These are phyloP conservation scores for Penicillium sp. DNA, from an alignment of 2,329 filamentous ascomycete genomes.

Conservation along the genomic window DNA sequence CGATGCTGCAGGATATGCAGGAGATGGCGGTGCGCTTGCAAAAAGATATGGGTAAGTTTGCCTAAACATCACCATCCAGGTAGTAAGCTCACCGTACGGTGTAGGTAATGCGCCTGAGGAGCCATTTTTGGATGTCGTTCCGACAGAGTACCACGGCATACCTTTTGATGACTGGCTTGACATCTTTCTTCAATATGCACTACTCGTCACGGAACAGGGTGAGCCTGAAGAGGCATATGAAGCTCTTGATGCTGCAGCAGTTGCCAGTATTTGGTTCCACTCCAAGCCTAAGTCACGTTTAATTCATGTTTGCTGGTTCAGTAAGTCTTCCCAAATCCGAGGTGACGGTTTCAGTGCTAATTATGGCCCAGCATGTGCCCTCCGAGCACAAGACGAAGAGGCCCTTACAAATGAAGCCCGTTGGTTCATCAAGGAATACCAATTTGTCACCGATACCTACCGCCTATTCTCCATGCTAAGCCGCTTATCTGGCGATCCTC, in stretches of 20 bases:
- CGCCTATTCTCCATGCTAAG: slow-evolving; percentile 78
- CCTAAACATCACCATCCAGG: not conserved
- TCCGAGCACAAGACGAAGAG: slow-evolving; percentile 73
- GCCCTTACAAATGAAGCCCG: slow-evolving; percentile 72
- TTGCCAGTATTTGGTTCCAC: slow-evolving; percentile 79
- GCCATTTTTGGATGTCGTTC: slow-evolving; percentile 37
- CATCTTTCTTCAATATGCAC: slow-evolving; percentile 81
- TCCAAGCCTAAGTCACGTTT: slow-evolving; percentile 64
- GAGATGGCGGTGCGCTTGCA: slow-evolving; percentile 47
- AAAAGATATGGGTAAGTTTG: slow-evolving; percentile 40
- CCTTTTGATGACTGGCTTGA: slow-evolving; percentile 83
- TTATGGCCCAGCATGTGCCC: slow-evolving; percentile 64
- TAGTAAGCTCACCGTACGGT: not conserved
- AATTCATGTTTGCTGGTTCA: slow-evolving; percentile 74
- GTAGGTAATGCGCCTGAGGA: slow-evolving; percentile 19
- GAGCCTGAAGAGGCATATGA: slow-evolving; percentile 72
- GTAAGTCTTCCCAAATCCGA: slow-evolving; percentile 44
- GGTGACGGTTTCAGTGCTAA: not conserved
- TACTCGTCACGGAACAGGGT: slow-evolving; percentile 67
- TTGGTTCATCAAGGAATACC: slow-evolving; percentile 79
- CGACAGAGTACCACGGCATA: slow-evolving; percentile 68
- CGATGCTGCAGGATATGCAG: slow-evolving; percentile 44
- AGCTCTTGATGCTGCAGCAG: slow-evolving; percentile 71
- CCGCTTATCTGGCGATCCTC: slow-evolving; percentile 68
- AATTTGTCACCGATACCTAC: slow-evolving; percentile 77